These are phyloP conservation scores for Heliosperma pusillum DNA, from an alignment of 148 eudicot species.

Conservation along the genomic window DNA sequence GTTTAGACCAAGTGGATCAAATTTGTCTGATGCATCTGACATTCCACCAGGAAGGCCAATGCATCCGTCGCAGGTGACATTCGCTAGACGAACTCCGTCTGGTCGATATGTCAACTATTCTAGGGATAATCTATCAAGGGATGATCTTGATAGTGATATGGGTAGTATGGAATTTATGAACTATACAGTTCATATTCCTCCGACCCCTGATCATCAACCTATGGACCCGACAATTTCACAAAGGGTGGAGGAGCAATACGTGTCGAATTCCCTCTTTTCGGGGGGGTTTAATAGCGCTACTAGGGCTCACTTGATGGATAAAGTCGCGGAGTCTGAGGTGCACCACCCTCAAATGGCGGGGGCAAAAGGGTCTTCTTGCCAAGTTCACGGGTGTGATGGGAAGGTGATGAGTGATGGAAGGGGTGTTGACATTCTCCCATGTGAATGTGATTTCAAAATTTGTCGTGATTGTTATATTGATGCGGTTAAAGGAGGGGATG, in stretches of 20 bases:
- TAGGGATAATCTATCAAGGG: constrained; percentile 49
- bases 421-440: constrained; percentile 82
- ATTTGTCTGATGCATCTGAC: constrained; percentile 47
- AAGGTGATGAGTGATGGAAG: constrained; percentile 92
- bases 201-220: constrained; percentile 91
- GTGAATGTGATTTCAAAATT: constrained; percentile 94
- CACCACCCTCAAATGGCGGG: constrained; percentile 98
- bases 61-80: constrained; percentile 52
- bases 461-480: constrained; percentile 88
- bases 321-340: constrained; percentile 73
- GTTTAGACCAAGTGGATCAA: constrained; percentile 46
- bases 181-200: constrained; percentile 85
- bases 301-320: constrained; percentile 93
- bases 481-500: constrained; percentile 70
- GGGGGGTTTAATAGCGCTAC: constrained; percentile 85
- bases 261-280: constrained; percentile 78
- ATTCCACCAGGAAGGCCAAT: constrained; percentile 41
- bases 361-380: constrained; percentile 77
- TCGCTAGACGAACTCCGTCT: constrained; percentile 72
- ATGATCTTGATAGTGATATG: constrained; percentile 76
- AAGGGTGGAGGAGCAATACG: constrained; percentile 93
- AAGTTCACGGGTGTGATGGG: constrained; percentile 81
- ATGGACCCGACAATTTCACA: constrained; percentile 77
- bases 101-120: constrained; percentile 83
- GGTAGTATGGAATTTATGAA: constrained; percentile 57